A percentile compares a stretch with the other conserved stretches of the same genome.
phyloP scores from a whole-genome alignment of 345 rosid genomes.

The Euphorbia tirucalli region DNA sequence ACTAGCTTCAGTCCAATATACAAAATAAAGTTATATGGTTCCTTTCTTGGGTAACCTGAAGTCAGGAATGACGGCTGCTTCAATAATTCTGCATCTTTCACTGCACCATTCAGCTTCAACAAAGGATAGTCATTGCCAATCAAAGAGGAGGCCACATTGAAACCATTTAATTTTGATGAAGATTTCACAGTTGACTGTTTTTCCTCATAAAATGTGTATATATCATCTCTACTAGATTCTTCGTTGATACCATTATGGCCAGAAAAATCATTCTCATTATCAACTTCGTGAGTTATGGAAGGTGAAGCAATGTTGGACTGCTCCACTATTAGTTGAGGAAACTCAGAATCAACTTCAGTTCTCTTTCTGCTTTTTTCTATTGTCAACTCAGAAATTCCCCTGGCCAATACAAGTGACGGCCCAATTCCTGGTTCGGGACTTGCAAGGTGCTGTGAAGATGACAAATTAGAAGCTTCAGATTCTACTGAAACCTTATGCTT shows the following conservation, averaged over 20 bases:
- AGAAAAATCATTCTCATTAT: constrained; percentile 23
- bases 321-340: constrained; percentile 22
- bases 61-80: constrained; percentile 28
- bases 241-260: constrained; percentile 23
- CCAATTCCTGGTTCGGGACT: constrained; percentile 34
- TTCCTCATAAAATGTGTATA: constrained; percentile 52
- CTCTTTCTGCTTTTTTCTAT: constrained; percentile 25
- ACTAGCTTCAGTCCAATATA: constrained; percentile 5
- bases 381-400: constrained; percentile 31
- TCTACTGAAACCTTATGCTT: constrained; percentile 24
- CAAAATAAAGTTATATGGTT: constrained; percentile 9
- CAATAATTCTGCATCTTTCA: constrained; percentile 29
- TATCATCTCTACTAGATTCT: constrained; percentile 55
- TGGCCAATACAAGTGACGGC: constrained; percentile 34
- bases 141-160: constrained; percentile 34
- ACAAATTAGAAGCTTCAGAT: constrained; percentile 27
- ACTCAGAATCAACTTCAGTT: constrained; percentile 24
- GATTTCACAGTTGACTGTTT: constrained; percentile 36
- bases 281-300: constrained; percentile 31
- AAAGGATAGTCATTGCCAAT: constrained; percentile 42
- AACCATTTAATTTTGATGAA: constrained; percentile 30
- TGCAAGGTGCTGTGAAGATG: constrained; percentile 20
- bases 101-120: constrained; percentile 36
- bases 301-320: constrained; percentile 31
- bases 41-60: constrained; percentile 49